Percentiles rank a stretch among this genome's conserved stretches.
phyloP scores from a whole-genome alignment of 768 basidiomycete genomes.

The Pisolithus albus region DNA sequence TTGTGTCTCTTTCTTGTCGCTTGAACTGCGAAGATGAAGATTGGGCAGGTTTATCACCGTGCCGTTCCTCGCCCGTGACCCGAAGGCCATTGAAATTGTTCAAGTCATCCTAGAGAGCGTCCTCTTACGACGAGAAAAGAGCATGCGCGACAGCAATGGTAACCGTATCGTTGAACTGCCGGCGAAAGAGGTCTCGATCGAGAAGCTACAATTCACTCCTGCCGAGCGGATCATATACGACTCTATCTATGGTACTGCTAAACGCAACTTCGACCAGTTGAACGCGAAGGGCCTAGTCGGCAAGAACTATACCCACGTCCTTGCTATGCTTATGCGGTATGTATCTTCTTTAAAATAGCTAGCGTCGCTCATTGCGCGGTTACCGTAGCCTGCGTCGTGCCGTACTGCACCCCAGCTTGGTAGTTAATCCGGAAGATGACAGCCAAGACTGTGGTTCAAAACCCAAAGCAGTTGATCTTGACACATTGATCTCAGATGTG shows the following conservation, averaged over 20 bases:
- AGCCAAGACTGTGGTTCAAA: slow-evolving; percentile 23
- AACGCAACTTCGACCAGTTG: slow-evolving; percentile 72
- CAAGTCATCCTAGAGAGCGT: slow-evolving; percentile 90
- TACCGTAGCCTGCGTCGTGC: slow-evolving; percentile 72
- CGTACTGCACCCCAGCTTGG: slow-evolving; percentile 84
- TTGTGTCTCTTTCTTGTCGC: slow-evolving; percentile 19
- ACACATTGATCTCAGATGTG: slow-evolving; percentile 53
- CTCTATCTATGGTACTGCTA: slow-evolving; percentile 73
- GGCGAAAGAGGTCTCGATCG: slow-evolving; percentile 69
- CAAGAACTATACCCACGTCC: slow-evolving; percentile 80
- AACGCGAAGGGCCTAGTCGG: slow-evolving; percentile 71
- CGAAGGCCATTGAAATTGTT: slow-evolving; percentile 90
- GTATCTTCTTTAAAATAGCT: slow-evolving; percentile 12
- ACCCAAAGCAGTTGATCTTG: slow-evolving; percentile 46
- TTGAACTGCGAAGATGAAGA: slow-evolving; percentile 1
- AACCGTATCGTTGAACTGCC: slow-evolving; percentile 86
- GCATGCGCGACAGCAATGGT: slow-evolving; percentile 81
- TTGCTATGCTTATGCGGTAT: slow-evolving; percentile 93
- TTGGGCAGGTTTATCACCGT: slow-evolving; percentile 72
- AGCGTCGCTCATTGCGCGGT: slow-evolving; percentile 3
- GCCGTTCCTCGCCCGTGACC: slow-evolving; percentile 86
- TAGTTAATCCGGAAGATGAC: slow-evolving; percentile 48
- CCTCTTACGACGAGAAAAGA: slow-evolving; percentile 86
- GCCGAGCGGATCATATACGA: slow-evolving; percentile 86
- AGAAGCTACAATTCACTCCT: slow-evolving; percentile 72